Evolutionary conservation across 2,329 filamentous ascomycete genomes (phyloP), one percentile per base, ranked within the genome.

Genomic region (Aspergillaceae sp.): DNA sequence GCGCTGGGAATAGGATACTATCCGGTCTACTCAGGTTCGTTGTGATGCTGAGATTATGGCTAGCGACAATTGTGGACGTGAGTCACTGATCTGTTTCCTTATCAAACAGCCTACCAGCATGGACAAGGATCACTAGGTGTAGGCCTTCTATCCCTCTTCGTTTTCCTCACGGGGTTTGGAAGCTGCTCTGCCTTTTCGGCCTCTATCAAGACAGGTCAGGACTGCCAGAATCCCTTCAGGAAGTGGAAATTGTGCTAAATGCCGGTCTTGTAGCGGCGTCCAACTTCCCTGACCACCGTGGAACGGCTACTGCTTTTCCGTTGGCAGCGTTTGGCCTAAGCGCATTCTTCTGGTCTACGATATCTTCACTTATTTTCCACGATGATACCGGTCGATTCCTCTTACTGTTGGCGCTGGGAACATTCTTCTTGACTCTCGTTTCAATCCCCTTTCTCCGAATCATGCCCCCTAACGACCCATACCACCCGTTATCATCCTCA

Each of bases 221-320:
- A 19, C 19, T 19, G 19, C 19, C 19, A 19, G 19, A 19, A 19
- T 19, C 19, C 19, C 19, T 2, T 2, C 19, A 19, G 19, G 19
- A 19, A 19, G 19, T 19, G 19, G 34, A 6, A n/a, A 10, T 8
- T 26, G 26, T 38, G 36, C 36, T 38, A 26, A 38, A 8, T 19
- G 8, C 41, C 10, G 40, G 28, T 41, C 27, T 29, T 64, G 74
- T 73, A 62, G 90, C 86, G 42, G 90, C 90, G 7, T 77, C 92
- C 53, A 96, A 96, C 68, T 96, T 90, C 81, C 91, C 91, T 8
- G 79, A 84, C 48, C 85, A 94, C 63, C 81, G 92, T 52, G 92
- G 92, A 46, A 95, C 91, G 3, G 92, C 92, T 4, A 97, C 92
- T 4, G 90, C 90, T 1, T 92, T 97, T 57, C 91, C 92, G 4